Evolutionary conservation across 495 filamentous ascomycete species (phyloP).

Genomic region (Rhypophila decipiens): DNA sequence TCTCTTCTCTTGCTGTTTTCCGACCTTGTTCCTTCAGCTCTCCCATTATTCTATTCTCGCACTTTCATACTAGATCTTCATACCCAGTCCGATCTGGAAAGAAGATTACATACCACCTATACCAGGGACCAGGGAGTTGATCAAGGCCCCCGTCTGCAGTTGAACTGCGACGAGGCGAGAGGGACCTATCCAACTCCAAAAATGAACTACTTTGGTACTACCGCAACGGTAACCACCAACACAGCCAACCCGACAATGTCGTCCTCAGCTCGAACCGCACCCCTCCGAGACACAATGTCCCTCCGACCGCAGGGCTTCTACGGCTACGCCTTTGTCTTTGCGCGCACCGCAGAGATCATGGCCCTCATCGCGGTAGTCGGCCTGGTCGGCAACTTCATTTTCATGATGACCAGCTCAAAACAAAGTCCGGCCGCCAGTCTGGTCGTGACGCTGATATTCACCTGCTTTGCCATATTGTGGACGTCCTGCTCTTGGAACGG

Average conservation of each 20-base stretch:
- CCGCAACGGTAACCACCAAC: neutral
- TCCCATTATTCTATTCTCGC: too few relatives aligned
- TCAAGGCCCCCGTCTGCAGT: slow-evolving; percentile 1
- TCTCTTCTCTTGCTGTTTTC: too few relatives aligned
- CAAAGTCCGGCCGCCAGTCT: slow-evolving; percentile 1
- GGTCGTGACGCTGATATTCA: neutral
- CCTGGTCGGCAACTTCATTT: slow-evolving; percentile 5
- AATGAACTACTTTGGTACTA: neutral
- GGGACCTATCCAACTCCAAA: neutral
- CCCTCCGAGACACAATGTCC: slow-evolving; percentile 1
- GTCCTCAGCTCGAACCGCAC: neutral
- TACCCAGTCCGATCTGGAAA: too few relatives aligned
- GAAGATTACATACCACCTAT: too few relatives aligned
- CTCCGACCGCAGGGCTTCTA: slow-evolving; percentile 9
- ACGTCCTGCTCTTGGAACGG: neutral
- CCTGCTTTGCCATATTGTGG: neutral
- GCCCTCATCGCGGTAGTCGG: slow-evolving; percentile 3
- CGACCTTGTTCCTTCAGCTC: too few relatives aligned
- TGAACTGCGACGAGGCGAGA: neutral
- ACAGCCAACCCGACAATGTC: neutral
- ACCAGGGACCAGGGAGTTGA: too few relatives aligned
- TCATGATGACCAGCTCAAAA: neutral
- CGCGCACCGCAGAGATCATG: neutral
- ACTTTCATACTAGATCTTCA: too few relatives aligned
- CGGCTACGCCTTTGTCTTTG: slow-evolving; percentile 6